Evolutionary conservation across 116 monocot genomes (phyloP), one percentile per base, ranked within the genome.

Genomic region (Dioscorea cayenensis): DNA sequence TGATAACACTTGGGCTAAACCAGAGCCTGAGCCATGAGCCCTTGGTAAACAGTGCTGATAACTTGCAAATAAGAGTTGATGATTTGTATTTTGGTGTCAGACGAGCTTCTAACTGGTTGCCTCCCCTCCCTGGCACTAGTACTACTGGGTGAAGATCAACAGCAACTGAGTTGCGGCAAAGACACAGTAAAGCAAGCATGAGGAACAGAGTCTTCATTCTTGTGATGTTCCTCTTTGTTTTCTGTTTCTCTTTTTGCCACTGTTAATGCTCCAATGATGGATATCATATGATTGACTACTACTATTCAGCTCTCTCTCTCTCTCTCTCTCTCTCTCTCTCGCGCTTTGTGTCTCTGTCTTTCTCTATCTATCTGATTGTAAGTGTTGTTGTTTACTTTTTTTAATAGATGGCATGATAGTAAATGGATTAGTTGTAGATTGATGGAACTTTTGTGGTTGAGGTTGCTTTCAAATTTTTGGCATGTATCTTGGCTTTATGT

Each of bases 41-140:
- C 11, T 74, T 73, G 16, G 20, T 51, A 20, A 51, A 52, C 49
- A 72, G 23, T 11, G 51, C 1, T 4, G 36, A 27, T 23, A 73
- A 21, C 3, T 51, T 49, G 80, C 95, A 95, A 37, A 87, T 37
- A 11, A 86, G 71, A 74, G 76, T 91, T 3, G 83, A 85, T 2
- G 92, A 81, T 66, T 73, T 77, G 75, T 91, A 95, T 16, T 65
- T 77, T 6, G 73, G 23, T 8, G 78, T 91, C 14, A 95, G 85
- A 36, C 89, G 76, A 1, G 83, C 95, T 71, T 95, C 95, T 14
- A 95, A 80, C 68, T 89, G 91, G 78, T 91, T 95, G 63, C 95
- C 95, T 14, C 92, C 91, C 36, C 72, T 83, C 5, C 95, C 95
- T 0, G 95, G 95, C 9, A 95, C 83, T 18, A 95, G 81, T 5